Conservation (phyloP, 2,329 filamentous ascomycete species). For the Alternaria hordeiaustralica region DNA sequence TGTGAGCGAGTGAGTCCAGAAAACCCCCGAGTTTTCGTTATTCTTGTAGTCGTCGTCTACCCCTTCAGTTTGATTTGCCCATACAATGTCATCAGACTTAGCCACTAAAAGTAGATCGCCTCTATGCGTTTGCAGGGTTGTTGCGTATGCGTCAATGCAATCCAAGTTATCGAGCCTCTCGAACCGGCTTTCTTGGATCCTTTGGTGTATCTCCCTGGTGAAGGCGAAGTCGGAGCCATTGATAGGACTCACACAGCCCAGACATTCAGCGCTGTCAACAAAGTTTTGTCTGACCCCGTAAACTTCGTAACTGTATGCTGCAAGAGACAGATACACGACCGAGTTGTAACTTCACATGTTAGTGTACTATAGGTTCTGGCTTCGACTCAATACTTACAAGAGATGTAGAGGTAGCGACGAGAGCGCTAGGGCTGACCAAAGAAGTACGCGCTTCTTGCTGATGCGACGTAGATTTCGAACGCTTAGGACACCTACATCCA, state of each 20-base stretch:
- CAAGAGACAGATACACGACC: conserved; percentile 25
- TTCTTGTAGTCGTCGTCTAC: neutral
- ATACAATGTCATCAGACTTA: neutral
- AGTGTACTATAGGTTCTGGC: neutral
- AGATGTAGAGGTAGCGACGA: neutral
- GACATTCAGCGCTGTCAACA: neutral
- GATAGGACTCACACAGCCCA: neutral
- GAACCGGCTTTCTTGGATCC: neutral
- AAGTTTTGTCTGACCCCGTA: conserved; percentile 11
- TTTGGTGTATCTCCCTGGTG: neutral
- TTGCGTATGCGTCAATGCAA: conserved; percentile 26
- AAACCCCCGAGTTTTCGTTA: neutral
- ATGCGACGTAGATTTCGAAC: neutral
- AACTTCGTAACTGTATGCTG: conserved; percentile 20
- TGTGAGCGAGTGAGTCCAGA: neutral
- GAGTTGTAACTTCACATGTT: conserved; percentile 30
- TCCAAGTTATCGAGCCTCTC: conserved; percentile 2
- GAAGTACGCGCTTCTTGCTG: neutral
- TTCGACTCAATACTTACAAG: neutral
- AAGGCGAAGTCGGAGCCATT: neutral
- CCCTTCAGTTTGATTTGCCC: neutral
- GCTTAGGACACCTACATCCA: neutral
- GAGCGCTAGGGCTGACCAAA: neutral
- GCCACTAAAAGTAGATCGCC: conserved; percentile 22
- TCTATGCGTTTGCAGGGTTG: conserved; percentile 11